phyloP scores from a whole-genome alignment of 768 basidiomycete species.

The Cyclocybe aegerita region DNA sequence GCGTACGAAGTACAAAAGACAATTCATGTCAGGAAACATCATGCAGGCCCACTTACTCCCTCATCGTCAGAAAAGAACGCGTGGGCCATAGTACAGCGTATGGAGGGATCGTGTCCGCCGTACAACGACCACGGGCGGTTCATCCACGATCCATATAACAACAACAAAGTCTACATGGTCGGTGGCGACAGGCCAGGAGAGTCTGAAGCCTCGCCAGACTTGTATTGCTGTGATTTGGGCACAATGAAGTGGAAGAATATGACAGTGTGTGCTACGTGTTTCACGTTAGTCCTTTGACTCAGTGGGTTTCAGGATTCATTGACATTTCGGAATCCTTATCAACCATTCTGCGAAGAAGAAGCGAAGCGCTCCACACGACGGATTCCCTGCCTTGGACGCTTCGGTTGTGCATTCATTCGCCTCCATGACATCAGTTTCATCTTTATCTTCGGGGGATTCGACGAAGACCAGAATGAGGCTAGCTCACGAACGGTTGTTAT shows the following conservation, averaged over 20 bases:
- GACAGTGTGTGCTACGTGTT: conserved; percentile 15
- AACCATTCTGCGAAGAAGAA: conserved; percentile 13
- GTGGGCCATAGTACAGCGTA: neutral
- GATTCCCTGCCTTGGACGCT: conserved; percentile 17
- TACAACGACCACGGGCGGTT: conserved; percentile 19
- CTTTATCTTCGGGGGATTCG: conserved; percentile 28
- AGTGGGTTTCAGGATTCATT: conserved; percentile 7
- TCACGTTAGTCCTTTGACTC: neutral
- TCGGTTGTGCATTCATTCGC: conserved; percentile 17
- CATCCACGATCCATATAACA: conserved; percentile 13
- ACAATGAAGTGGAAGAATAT: conserved; percentile 23
- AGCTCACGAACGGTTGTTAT: conserved; percentile 18
- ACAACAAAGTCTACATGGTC: conserved; percentile 18
- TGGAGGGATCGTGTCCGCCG: conserved; percentile 15
- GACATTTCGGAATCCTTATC: conserved; percentile 4
- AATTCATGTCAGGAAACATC: no score
- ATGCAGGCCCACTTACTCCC: no score
- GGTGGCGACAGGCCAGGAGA: conserved; percentile 19
- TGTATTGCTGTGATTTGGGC: conserved; percentile 17
- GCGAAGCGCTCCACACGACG: neutral
- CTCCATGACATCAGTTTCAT: conserved; percentile 17
- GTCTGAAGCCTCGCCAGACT: conserved; percentile 18
- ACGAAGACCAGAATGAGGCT: neutral
- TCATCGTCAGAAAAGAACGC: no score
- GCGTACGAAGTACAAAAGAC: no score